Evolutionary conservation across 352 stramenopile genomes (phyloP), one percentile per base, ranked within the genome.

Genomic region (Pythium rhizo-oryzae): DNA sequence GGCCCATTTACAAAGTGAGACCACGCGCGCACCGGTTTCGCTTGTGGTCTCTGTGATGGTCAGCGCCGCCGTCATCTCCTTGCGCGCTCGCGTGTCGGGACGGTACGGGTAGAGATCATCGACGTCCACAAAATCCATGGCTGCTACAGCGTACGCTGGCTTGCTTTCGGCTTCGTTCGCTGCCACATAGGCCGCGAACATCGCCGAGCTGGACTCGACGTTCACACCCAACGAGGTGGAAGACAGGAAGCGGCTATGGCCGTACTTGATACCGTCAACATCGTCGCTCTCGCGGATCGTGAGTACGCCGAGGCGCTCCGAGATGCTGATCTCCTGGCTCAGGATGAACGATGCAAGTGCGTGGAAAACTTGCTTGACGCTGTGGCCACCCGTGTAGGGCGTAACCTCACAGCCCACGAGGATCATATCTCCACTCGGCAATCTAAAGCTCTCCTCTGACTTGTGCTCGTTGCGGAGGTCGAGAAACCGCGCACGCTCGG

Each of bases 301-400:
- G 21, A 72, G 51, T 24, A 72, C 55, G 23, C 67, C 67, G 3
- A 70, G 55, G 8, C 33, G 53, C 57, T 74, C 67, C 7, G 67
- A 70, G 33, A 74, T 62, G 24, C 28, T 67, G 47, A 74, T 74
- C n/a, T 74, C 67, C 16, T 70, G 61, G 51, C 63, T 52, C 16
- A 51, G 9, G 8, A 70, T 47, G 30, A 66, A 74, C 21, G 51
- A 35, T 3, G 57, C 47, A 19, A 63, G 55, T 41, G 62, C 61
- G n/a, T 74, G 61, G 35, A 56, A 74, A 21, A 74, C 67, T 57
- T 74, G 61, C 6, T 58, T 56, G 21, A 74, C 61, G 46, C 62
- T 74, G 52, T 69, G 28, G 23, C 62, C 67, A 1, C 43, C 59
- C 8, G 23, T 60, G 37, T 70, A 74, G 4, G 43, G 47, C 19